Base-by-base conservation (phyloP, 176 grass and related monocot genomes). In the Triticum turgidum region DNA sequence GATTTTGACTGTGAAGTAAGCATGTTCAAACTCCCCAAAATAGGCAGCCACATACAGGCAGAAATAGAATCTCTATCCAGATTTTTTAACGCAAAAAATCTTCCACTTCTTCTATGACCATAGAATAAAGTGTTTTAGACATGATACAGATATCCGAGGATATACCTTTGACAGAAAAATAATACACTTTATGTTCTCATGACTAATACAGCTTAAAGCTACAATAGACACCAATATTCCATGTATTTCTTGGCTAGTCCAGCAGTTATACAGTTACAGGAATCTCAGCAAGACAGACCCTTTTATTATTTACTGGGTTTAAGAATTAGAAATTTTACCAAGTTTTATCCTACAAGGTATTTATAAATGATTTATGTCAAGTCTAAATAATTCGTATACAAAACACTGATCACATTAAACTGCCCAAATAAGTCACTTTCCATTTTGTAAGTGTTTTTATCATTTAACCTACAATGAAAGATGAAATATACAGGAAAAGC, bases 191-290 rank as follows among this genome's bases (percentile, higher is more conserved):
- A 65, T 67, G 66, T 18, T 81, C 42, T 30, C 61, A 34, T 66
- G 15, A 81, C 9, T 65, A 68, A 81, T 49, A 52, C 49, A 52
- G 14, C 21, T 39, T 81, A 47, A 81, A 67, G 42, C 79, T 51
- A 81, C 35, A 81, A 81, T 21, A 30, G 38, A 80, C 38, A 80
- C 13, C 38, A 80, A 80, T 65, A 45, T 80, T 62, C 4, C 56
- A 66, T 66, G 24, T 66, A 81, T 34, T 68, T 51, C 59, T 64
- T 80, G 34, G 59, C 59, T 63, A 37, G 49, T 17, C 7, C 41
- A n/a, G 15, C 79, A 67, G 17, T 44, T 66, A 39, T 66, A 44
- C 15, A 81, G 79, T 49, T 67, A 32, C 14, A 32, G 15, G 41
- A 81, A 81, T 67, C 79, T 66, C 32, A 25, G 79, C 25, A 30